Percentiles rank a stretch among this genome's conserved stretches.
These are phyloP conservation scores for Leccinum imitatum DNA, from an alignment of 768 basidiomycete species.

Conservation along the genomic window DNA sequence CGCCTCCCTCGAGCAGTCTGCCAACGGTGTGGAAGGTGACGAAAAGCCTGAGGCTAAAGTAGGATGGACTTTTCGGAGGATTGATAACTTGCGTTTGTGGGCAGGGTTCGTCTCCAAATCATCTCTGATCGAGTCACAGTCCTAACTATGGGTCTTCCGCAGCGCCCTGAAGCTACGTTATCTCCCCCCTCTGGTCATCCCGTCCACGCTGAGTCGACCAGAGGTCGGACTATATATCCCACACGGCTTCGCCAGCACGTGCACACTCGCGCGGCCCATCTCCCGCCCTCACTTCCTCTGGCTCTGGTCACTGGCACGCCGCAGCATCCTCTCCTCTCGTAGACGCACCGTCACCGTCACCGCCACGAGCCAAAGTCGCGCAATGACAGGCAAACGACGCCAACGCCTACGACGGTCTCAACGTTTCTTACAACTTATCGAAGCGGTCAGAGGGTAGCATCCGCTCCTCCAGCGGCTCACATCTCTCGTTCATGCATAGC, in stretches of 20 bases:
- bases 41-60: slow-evolving; percentile 50
- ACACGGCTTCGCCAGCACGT: slow-evolving; percentile 23
- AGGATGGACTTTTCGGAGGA: slow-evolving; percentile 83
- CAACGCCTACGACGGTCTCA: slow-evolving; percentile 39
- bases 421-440: slow-evolving; percentile 44
- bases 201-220: slow-evolving; percentile 37
- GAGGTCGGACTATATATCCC: slow-evolving; percentile 20
- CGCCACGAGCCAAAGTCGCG: slow-evolving; percentile 36
- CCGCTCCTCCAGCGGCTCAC: slow-evolving; percentile 30
- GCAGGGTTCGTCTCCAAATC: slow-evolving; percentile 58
- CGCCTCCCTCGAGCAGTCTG: slow-evolving; percentile 56
- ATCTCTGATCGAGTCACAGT: neutral
- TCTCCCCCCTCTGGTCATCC: slow-evolving; percentile 63
- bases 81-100: slow-evolving; percentile 84
- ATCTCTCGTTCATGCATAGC: slow-evolving; percentile 19
- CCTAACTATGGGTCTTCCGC: slow-evolving; percentile 3
- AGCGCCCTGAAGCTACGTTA: slow-evolving; percentile 88
- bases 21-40: slow-evolving; percentile 34
- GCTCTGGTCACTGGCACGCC: slow-evolving; percentile 9
- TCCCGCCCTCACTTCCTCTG: slow-evolving; percentile 17
- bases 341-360: slow-evolving; percentile 19
- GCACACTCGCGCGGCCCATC: slow-evolving; percentile 22
- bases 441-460: slow-evolving; percentile 33
- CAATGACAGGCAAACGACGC: slow-evolving; percentile 29
- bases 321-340: neutral